Base-by-base conservation (phyloP, 2,329 filamentous ascomycete genomes). In the Tolypocladium guangdongense region DNA sequence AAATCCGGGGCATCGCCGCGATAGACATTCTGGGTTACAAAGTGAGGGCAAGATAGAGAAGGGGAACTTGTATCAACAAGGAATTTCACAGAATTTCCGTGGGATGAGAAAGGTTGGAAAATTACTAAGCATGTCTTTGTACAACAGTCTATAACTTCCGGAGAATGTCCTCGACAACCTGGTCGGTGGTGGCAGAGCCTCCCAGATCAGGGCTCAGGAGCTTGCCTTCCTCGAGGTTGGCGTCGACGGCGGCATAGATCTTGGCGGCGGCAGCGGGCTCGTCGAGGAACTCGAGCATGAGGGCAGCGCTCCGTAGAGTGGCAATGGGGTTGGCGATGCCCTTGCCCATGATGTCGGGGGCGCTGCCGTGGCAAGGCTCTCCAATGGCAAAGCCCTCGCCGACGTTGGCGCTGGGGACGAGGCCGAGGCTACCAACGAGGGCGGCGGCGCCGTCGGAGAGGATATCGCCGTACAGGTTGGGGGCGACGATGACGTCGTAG, bases 401-500 rank as follows among this genome's bases (percentile, higher is more conserved):
- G 12, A 99, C 93, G 68, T 99, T 99, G 61, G 93, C 93, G 62
- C 84, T 90, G 47, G 93, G 93, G 1, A 99, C 93, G 39, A 99
- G 83, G 60, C 93, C 93, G 38, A 99, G 77, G 53, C 85, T 90
- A 47, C 92, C 93, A 32, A 97, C 92, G 33, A 97, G 83, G 2
- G 93, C 93, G 30, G 93, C 93, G 50, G 93, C 92, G 60, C 90
- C 92, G 70, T 99, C 93, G 2, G 90, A 96, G 39, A 99, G 79
- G 61, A 99, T 93, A 71, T 99, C 93, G 61, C 93, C 93, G 74
- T 99, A 97, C 57, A 99, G 81, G 75, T 97, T 97, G 51, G 92
- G 93, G 10, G 92, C 93, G 48, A 99, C 93, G 62, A 99, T 95
- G 60, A 97, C 92, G 70, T 99, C 93, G 82, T 97, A 99, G 66